Evolutionary conservation across 176 grass and related monocot species (phyloP).

Genomic region (Melocanna baccifera): DNA sequence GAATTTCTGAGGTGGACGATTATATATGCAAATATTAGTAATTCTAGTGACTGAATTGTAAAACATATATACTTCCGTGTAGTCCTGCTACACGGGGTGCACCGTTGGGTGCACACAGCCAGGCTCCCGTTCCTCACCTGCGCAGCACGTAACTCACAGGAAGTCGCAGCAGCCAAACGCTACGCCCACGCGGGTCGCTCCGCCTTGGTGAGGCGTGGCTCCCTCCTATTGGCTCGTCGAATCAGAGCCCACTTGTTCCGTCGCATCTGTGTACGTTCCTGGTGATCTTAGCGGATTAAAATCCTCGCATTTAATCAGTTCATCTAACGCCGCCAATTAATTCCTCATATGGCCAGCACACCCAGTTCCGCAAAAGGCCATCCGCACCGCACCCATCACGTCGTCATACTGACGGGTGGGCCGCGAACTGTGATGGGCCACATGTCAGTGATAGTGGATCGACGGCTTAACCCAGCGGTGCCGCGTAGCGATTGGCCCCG

Average conservation of each 20-base stretch:
- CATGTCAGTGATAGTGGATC: neutral
- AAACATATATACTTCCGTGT: neutral
- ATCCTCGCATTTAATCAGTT: neutral
- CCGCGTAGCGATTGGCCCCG: neutral
- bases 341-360: neutral
- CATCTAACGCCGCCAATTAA: constrained; percentile 28
- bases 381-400: rapidly evolving
- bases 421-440: rapidly evolving
- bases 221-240: rapidly evolving
- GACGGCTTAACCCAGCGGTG: neutral
- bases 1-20: no score
- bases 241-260: rapidly evolving
- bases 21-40: no score
- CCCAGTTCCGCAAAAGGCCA: neutral
- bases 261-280: neutral
- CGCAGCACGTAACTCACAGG: neutral
- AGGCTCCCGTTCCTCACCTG: neutral
- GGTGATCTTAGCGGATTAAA: neutral
- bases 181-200: neutral
- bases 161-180: neutral
- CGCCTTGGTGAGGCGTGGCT: rapidly evolving
- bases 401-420: rapidly evolving
- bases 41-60: no score
- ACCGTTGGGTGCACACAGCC: neutral
- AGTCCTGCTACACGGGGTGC: neutral